Evolutionary conservation across 2,329 filamentous ascomycete genomes (phyloP).

Genomic region (Cladosporium sp.): DNA sequence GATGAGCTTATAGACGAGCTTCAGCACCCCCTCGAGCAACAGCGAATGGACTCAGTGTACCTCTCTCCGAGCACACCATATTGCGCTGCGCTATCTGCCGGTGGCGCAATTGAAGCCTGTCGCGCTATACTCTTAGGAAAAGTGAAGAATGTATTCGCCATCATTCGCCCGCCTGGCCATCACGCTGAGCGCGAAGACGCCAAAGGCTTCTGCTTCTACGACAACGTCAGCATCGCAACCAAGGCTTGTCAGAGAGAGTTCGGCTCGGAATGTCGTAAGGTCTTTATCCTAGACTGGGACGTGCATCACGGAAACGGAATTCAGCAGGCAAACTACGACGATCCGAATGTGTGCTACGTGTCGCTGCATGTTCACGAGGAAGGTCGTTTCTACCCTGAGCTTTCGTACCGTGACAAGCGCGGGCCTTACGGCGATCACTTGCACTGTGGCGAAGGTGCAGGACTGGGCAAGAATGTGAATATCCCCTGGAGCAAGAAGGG

Average conservation of each 20-base stretch:
- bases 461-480: slow-evolving; percentile 62
- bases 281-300: slow-evolving; percentile 90
- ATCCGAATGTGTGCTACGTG: slow-evolving; percentile 93
- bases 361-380: slow-evolving; percentile 88
- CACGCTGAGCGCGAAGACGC: slow-evolving; percentile 83
- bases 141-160: slow-evolving; percentile 92
- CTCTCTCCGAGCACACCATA: slow-evolving; percentile 41
- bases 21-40: slow-evolving; percentile 62
- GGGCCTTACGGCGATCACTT: slow-evolving; percentile 55
- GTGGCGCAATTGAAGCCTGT: slow-evolving; percentile 93
- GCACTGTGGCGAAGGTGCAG: slow-evolving; percentile 55
- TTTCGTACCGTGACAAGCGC: slow-evolving; percentile 52
- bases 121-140: slow-evolving; percentile 78
- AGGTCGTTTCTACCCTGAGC: slow-evolving; percentile 77
- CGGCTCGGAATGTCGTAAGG: slow-evolving; percentile 75
- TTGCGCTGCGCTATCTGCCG: slow-evolving; percentile 78
- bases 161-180: slow-evolving; percentile 92
- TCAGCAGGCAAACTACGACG: slow-evolving; percentile 92
- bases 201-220: slow-evolving; percentile 97
- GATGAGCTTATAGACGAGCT: slow-evolving; percentile 38
- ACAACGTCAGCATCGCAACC: slow-evolving; percentile 94
- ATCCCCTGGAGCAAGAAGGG: slow-evolving; percentile 64
- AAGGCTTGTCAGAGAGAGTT: slow-evolving; percentile 80
- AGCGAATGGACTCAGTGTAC: slow-evolving; percentile 41
- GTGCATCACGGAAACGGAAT: slow-evolving; percentile 83